Evolutionary conservation across 1,284 basidiomycete species (phyloP).

Genomic region (Bondarzewia mesenterica): DNA sequence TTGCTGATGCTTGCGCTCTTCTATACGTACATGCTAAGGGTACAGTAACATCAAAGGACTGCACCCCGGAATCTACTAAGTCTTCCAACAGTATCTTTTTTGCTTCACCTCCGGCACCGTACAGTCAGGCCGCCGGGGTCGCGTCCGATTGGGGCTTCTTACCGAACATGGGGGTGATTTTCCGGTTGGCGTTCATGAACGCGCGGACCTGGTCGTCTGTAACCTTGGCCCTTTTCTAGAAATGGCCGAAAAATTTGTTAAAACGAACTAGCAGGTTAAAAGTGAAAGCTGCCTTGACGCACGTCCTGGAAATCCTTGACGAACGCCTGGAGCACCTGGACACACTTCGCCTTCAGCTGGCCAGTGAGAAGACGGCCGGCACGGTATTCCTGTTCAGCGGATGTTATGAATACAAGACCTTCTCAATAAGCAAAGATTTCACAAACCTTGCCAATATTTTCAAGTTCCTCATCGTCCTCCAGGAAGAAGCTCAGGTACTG

Average conservation of each 20-base stretch:
- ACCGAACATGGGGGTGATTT: constrained; percentile 56
- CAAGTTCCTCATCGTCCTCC: constrained; percentile 88
- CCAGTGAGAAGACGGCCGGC: constrained; percentile 85
- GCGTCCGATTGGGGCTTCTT: constrained; percentile 14
- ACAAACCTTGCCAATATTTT: constrained; percentile 66
- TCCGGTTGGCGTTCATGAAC: constrained; percentile 83
- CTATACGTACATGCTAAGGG: too few species aligned
- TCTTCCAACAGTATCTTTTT: too few species aligned
- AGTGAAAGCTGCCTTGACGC: constrained; percentile 18
- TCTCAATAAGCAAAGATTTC: neutral
- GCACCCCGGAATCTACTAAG: too few species aligned
- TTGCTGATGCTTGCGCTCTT: too few species aligned
- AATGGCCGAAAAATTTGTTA: constrained; percentile 34
- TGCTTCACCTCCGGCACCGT: too few species aligned
- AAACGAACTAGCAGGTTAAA: constrained; percentile 2
- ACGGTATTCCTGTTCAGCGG: constrained; percentile 71
- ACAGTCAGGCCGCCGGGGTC: neutral
- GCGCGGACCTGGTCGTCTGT: constrained; percentile 70
- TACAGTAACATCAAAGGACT: too few species aligned
- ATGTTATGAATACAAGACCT: neutral
- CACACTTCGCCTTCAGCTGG: constrained; percentile 89
- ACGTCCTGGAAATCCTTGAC: constrained; percentile 90
- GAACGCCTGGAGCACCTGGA: constrained; percentile 77
- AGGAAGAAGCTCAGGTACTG: constrained; percentile 97
- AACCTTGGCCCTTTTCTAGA: constrained; percentile 71